Percentiles rank a stretch among this genome's conserved stretches.
These are phyloP conservation scores for Tuber calosporum DNA, from an alignment of 495 filamentous ascomycete genomes.

Conservation along the genomic window DNA sequence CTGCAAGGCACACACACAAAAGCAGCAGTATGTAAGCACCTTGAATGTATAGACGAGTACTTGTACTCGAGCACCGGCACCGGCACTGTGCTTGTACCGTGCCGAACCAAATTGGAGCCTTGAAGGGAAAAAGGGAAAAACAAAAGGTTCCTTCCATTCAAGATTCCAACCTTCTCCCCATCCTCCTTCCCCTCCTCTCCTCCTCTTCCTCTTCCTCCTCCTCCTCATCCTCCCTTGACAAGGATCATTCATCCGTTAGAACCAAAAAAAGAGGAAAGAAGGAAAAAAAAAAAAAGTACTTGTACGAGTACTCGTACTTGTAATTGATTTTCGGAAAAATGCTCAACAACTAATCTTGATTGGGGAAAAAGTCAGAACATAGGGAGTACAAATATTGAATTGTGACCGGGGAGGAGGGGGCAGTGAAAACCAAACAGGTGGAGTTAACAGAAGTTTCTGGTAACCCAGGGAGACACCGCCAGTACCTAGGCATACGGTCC, in stretches of 20 bases:
- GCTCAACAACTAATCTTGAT: background rate
- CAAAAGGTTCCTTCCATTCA: conserved; percentile 17
- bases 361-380: background rate
- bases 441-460: no score
- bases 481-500: no score
- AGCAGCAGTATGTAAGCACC: background rate
- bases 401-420: background rate
- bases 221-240: conserved; percentile 11
- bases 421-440: background rate
- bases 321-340: conserved; percentile 2
- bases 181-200: background rate
- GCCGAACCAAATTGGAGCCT: background rate
- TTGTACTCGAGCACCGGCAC: no score
- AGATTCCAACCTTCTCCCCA: background rate
- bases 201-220: no score
- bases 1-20: background rate
- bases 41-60: no score
- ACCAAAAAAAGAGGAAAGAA: conserved; percentile 10
- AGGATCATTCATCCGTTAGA: background rate
- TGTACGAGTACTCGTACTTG: no score
- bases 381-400: background rate
- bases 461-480: no score
- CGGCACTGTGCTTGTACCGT: background rate
- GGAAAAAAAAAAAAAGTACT: conserved; percentile 8
- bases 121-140: conserved; percentile 2